A percentile compares a stretch with the other conserved stretches of the same genome.
phyloP scores from a whole-genome alignment of 306 rosid genomes.

The Chamaecrista fasciculata region DNA sequence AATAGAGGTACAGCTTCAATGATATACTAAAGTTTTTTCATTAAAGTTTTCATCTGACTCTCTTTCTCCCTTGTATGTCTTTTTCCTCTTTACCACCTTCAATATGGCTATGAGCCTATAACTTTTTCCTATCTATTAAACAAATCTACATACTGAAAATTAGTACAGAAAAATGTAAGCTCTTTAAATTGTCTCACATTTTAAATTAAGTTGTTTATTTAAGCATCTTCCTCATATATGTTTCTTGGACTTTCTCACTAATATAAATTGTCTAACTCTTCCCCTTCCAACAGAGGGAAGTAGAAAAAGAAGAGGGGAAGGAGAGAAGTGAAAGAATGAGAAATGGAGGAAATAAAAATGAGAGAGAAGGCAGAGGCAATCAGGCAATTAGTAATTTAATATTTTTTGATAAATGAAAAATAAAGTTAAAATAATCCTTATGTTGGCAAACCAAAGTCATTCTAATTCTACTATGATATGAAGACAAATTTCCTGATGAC shows the following conservation, averaged over 20 bases:
- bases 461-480: constrained; percentile 2
- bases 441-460: not conserved
- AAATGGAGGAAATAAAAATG: not conserved
- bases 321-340: not conserved
- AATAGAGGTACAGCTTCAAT: not conserved
- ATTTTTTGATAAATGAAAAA: not conserved
- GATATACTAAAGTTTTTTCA: too few species aligned
- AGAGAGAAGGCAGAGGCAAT: not conserved
- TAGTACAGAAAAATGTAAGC: not conserved
- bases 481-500: not conserved
- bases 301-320: not conserved
- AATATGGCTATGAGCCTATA: not conserved
- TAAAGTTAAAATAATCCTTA: not conserved
- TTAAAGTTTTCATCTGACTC: not conserved
- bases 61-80: not conserved
- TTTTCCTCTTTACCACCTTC: not conserved
- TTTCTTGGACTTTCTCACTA: not conserved
- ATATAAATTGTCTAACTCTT: not conserved
- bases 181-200: not conserved
- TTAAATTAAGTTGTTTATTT: not conserved
- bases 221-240: not conserved
- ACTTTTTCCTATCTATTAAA: not conserved
- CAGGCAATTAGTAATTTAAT: not conserved
- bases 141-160: not conserved
- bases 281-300: not conserved